Conservation (phyloP, 352 stramenopile genomes). For the Elongisporangium undulatum region DNA sequence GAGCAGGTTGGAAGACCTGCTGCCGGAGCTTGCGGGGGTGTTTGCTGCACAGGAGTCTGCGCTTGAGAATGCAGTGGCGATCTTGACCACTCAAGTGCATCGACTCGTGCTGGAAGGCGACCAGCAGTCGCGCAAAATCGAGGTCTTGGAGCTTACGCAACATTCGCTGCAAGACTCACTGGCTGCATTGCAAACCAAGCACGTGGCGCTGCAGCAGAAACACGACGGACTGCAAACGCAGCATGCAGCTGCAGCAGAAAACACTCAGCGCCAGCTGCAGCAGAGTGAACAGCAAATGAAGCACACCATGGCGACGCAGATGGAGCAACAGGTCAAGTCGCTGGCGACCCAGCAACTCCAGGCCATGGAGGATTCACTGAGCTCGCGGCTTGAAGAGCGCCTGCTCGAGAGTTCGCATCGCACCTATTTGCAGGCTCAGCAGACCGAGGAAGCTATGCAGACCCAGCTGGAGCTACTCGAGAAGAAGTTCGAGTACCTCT, state of each 20-base stretch:
- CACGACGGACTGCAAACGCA: slow-evolving; percentile 9
- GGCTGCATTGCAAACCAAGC: slow-evolving; percentile 14
- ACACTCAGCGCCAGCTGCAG: background rate
- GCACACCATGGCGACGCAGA: slow-evolving; percentile 7
- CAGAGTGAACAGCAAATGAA: background rate
- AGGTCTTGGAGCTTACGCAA: slow-evolving; percentile 31
- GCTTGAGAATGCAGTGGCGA: slow-evolving; percentile 41
- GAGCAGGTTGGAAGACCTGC: slow-evolving; percentile 56
- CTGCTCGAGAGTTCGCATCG: slow-evolving; percentile 25
- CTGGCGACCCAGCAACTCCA: slow-evolving; percentile 18
- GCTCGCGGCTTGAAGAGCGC: slow-evolving; percentile 15
- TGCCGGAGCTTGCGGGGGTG: slow-evolving; percentile 60
- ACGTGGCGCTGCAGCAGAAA: slow-evolving; percentile 14
- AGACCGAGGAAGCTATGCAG: slow-evolving; percentile 43
- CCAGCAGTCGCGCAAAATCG: slow-evolving; percentile 22
- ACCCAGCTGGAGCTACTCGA: slow-evolving; percentile 52
- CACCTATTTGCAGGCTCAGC: slow-evolving; percentile 17
- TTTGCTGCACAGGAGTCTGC: slow-evolving; percentile 58
- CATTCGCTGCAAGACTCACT: slow-evolving; percentile 18
- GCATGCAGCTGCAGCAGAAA: slow-evolving; percentile 1
- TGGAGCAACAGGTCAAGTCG: slow-evolving; percentile 15
- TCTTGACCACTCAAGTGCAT: slow-evolving; percentile 51
- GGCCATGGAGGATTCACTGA: slow-evolving; percentile 28
- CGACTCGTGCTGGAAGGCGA: slow-evolving; percentile 33
- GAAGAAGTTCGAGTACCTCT: slow-evolving; percentile 70